Conservation (phyloP, 805 yeast species). For the Pichia occidentalis region DNA sequence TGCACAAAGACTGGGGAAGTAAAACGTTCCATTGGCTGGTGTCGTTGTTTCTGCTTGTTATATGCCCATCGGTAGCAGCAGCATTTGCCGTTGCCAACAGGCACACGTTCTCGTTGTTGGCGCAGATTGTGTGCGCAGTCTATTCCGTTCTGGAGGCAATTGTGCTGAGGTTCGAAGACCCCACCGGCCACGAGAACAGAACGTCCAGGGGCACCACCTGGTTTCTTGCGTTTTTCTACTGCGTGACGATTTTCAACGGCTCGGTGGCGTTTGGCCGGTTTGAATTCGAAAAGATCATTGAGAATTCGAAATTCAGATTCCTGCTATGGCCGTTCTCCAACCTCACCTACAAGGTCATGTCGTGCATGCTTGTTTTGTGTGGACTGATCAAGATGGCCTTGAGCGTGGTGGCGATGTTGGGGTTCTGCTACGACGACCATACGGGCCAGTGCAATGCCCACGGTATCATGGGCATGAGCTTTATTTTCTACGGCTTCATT, state of each 20-base stretch:
- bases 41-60: conserved; percentile 39
- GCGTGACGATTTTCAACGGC: conserved; percentile 47
- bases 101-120: conserved; percentile 36
- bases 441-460: conserved; percentile 96
- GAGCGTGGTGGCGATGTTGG: conserved; percentile 78
- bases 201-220: conserved; percentile 66
- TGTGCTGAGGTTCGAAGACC: conserved; percentile 57
- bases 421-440: conserved; percentile 77
- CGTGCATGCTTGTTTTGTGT: conserved; percentile 41
- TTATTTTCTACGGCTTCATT: conserved; percentile 71
- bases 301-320: conserved; percentile 31
- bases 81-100: conserved; percentile 49
- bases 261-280: conserved; percentile 43
- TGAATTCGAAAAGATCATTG: conserved; percentile 11
- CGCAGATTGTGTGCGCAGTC: conserved; percentile 41
- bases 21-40: conserved; percentile 63
- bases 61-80: conserved; percentile 52
- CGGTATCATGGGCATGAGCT: conserved; percentile 93
- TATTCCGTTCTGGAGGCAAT: conserved; percentile 54
- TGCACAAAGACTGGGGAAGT: conserved; percentile 26
- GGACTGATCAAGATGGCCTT: conserved; percentile 79
- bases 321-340: conserved; percentile 33
- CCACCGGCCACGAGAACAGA: conserved; percentile 57
- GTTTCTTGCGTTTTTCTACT: conserved; percentile 45
- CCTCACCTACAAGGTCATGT: conserved; percentile 37